These are phyloP conservation scores for Geoglossum cookeanum DNA, from an alignment of 2,329 filamentous ascomycete genomes.

Conservation along the genomic window DNA sequence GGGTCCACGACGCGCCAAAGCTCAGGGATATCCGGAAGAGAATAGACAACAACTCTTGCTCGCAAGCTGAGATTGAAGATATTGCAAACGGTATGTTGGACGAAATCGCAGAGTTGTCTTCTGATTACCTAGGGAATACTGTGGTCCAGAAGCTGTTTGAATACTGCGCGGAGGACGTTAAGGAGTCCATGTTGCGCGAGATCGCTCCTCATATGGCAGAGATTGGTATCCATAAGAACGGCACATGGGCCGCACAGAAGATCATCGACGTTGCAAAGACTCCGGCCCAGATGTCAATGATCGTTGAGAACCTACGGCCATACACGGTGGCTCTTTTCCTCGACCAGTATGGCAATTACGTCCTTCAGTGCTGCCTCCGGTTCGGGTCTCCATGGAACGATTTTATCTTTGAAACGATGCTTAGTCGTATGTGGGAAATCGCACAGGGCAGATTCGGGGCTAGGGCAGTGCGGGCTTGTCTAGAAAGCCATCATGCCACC, in stretches of 20 bases:
- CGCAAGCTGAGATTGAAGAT: constrained; percentile 72
- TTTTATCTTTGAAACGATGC: constrained; percentile 96
- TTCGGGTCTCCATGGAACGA: constrained; percentile 80
- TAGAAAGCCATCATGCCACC: constrained; percentile 87
- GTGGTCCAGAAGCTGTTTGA: constrained; percentile 99
- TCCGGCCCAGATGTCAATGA: constrained; percentile 60
- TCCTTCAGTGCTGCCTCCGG: constrained; percentile 86
- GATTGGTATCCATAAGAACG: constrained; percentile 97
- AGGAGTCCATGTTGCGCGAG: constrained; percentile 75
- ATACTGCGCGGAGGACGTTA: constrained; percentile 75
- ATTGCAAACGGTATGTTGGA: constrained; percentile 89
- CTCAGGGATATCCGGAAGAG: constrained; percentile 91
- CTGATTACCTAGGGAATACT: constrained; percentile 94
- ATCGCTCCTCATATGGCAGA: constrained; percentile 87
- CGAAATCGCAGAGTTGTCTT: constrained; percentile 85
- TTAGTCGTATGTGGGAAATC: constrained; percentile 83
- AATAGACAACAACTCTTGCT: constrained; percentile 86
- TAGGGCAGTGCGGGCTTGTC: constrained; percentile 85
- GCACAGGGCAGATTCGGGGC: constrained; percentile 86
- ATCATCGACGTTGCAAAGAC: constrained; percentile 94
- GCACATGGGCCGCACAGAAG: constrained; percentile 97
- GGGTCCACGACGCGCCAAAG: constrained; percentile 84
- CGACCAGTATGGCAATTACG: constrained; percentile 97
- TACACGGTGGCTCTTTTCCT: constrained; percentile 86
- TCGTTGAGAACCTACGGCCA: constrained; percentile 65